Evolutionary conservation across 2,329 filamentous ascomycete species (phyloP), one percentile per base, ranked within the genome.

Genomic region (Calonectria crousiana): DNA sequence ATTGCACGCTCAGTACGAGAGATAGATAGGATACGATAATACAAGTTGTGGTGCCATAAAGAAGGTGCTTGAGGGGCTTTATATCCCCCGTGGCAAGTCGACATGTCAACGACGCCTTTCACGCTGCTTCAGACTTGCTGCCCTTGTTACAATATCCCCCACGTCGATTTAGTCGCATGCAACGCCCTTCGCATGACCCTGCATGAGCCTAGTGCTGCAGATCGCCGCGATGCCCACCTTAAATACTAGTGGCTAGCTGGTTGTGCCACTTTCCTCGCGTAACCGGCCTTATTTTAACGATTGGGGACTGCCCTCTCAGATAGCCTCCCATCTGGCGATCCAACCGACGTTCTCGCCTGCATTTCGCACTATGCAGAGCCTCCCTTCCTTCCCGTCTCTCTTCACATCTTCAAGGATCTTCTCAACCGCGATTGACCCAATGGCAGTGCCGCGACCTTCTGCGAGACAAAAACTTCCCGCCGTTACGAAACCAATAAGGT

Each of bases 401-500:
- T 75, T 82, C 28, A 85, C 62, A 3, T 78, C 82, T 0, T 71
- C 84, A 4, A 90, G 73, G 1, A 94, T 88, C 82, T 89, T 93
- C 6, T 87, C 87, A 0, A 93, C 86, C 18, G 91, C 87, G 32
- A 98, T 82, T 65, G 90, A 93, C 0, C 94, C 97, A 73, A 98
- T 88, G 0, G 93, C 96, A 20, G 92, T 92, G 0, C 93, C 94
- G 77, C 89, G 90, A 0, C 96, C 97, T 76, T 94, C 91, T 2
- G 91, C 90, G 2, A 98, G 89, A 80, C 93, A 95, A 83, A 93
- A 98, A 66, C 94, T 93, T 0, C 96, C 97, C 1, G 93, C 94
- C 2, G 95, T 98, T 30, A 98, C 93, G 82, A 98, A 99, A 0
- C 97, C 97, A 66, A 98, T 91, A 16, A 98, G 88, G 82, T 98